phyloP scores from a whole-genome alignment of 768 basidiomycete species.

The Phylloporus sp. region DNA sequence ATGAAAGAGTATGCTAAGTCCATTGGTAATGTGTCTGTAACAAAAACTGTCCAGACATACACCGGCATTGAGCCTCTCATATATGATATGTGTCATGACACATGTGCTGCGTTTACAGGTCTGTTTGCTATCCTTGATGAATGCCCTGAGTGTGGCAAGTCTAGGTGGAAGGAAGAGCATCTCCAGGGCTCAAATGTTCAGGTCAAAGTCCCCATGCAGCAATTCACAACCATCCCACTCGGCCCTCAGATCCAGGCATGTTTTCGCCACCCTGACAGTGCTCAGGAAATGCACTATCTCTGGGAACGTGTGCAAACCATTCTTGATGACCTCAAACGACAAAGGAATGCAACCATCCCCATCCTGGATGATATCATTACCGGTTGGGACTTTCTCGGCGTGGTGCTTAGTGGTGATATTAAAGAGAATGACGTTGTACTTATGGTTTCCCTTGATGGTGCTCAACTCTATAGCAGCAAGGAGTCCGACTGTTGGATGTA shows the following conservation, averaged over 20 bases:
- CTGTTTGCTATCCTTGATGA: conserved; percentile 25
- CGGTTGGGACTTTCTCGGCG: background rate
- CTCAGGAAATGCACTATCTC: conserved; percentile 27
- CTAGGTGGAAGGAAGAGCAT: conserved; percentile 22
- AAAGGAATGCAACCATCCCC: background rate
- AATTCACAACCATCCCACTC: conserved; percentile 36
- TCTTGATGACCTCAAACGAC: background rate
- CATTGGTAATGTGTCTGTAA: too few species aligned
- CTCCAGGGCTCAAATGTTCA: background rate
- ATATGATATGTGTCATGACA: conserved; percentile 41
- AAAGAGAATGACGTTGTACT: background rate
- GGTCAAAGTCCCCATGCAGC: conserved; percentile 26
- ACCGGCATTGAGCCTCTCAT: conserved; percentile 30
- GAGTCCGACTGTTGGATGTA: background rate
- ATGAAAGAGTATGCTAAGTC: too few species aligned
- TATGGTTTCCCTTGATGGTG: background rate
- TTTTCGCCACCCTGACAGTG: conserved; percentile 16
- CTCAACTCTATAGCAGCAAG: background rate
- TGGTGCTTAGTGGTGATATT: background rate
- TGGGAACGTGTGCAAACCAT: background rate
- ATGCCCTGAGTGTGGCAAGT: conserved; percentile 32
- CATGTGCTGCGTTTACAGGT: conserved; percentile 39
- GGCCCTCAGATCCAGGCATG: conserved; percentile 43
- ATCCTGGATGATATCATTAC: background rate
- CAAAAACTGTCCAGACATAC: too few species aligned